Base-by-base conservation (phyloP, 176 grass and related monocot genomes). In the Phoenix roebelenii region DNA sequence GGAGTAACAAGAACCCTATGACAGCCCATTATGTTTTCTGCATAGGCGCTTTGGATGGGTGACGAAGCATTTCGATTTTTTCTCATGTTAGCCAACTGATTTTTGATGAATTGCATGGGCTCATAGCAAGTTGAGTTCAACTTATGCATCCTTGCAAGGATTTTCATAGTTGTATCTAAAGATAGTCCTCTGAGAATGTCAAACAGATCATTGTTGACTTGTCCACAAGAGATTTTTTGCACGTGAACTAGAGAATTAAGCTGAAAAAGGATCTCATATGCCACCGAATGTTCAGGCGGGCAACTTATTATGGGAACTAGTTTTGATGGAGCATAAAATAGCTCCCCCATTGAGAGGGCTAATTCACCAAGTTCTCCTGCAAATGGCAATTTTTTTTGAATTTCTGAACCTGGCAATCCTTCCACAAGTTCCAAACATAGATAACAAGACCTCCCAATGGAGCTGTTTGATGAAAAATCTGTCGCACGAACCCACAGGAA, bases 1-100 rank as follows among this genome's bases (percentile, higher is more conserved):
- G 92, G 92, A 50, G 92, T 97, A 54, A 97, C 79, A 73, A 88
- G 81, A 74, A 97, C 60, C 80, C 87, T 82, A 60, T 91, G 80
- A 58, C 87, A 91, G 60, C 60, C 83, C 81, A 85, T 83, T 70
- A 91, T 48, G 35, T 79, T 88, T 63, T 69, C 66, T 57, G 75
- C 58, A 52, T 5, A 15, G 16, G n/a, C 44, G 28, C 28, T 65
- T 52, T 82, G 80, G 48, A 12, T 72, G 62, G 70, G 49, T 16
- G 70, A 18, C 15, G 75, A 77, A 64, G 65, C 19, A 49, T 53
- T 64, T 16, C 44, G 24, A 7, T 64, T 80, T 55, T 24, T 73
- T 61, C 61, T 80, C 59, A 74, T 72, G 57, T 57, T 85, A 77
- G 66, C 35, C 51, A 76, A 51, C 76, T 91, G 68, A 30, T 61